These are phyloP conservation scores for Prunus davidiana DNA, from an alignment of 306 rosid species.

Conservation along the genomic window DNA sequence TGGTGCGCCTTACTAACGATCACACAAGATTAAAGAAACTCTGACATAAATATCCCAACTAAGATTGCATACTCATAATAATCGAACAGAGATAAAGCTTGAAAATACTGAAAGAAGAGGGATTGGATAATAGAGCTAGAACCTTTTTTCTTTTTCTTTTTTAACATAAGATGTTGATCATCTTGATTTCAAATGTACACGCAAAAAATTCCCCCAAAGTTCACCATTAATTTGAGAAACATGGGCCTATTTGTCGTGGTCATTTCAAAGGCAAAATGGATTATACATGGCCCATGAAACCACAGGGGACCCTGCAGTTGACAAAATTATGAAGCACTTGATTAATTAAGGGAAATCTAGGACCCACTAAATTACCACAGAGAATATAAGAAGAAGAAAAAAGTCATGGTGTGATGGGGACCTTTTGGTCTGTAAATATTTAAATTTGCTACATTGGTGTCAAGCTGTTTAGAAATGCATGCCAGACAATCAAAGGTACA, in stretches of 20 bases:
- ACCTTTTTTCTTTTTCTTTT: rapidly evolving
- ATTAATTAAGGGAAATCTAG: background rate
- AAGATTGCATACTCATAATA: rapidly evolving
- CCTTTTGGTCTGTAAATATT: background rate
- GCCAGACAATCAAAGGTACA: background rate
- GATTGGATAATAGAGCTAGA: no score
- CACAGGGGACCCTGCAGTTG: background rate
- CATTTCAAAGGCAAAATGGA: no score
- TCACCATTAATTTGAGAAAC: background rate
- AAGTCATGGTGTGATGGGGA: background rate
- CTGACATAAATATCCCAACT: no score
- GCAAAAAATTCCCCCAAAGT: background rate
- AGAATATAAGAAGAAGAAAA: background rate
- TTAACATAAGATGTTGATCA: no score
- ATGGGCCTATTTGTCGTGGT: background rate
- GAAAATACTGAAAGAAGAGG: no score
- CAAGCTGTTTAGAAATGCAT: background rate
- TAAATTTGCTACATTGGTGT: background rate
- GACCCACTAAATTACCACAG: background rate
- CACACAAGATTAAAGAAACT: no score
- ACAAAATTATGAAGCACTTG: background rate
- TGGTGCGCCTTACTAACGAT: no score
- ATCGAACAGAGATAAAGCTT: no score
- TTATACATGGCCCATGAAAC: no score
- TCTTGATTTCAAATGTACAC: no score